These are phyloP conservation scores for Schizosaccharomyces lindneri DNA, from an alignment of 805 yeast species.

Conservation along the genomic window DNA sequence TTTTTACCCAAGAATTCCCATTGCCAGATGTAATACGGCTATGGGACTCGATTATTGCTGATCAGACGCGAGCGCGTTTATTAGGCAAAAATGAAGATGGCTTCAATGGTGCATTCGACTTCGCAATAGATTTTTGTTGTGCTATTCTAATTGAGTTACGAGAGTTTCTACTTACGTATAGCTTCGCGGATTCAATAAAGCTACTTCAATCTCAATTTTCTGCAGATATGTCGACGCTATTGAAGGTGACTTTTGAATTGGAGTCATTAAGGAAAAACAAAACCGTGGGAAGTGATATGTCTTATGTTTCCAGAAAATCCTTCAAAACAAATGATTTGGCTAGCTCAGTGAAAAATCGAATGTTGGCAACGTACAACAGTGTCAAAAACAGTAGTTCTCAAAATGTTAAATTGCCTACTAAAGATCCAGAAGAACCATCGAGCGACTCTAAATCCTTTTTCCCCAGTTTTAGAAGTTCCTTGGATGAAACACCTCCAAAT, in stretches of 20 bases:
- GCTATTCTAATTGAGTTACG: not conserved
- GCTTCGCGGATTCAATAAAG: not conserved
- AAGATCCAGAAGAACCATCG: not conserved
- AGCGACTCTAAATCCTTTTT: not conserved
- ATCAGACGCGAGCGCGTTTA: not conserved
- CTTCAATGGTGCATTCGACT: not conserved
- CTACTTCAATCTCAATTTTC: not conserved
- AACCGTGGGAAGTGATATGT: not conserved
- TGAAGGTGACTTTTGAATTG: not conserved
- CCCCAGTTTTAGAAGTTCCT: not conserved
- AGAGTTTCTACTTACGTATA: not conserved
- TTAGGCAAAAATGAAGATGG: not conserved
- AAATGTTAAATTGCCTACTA: not conserved
- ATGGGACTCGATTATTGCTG: not conserved
- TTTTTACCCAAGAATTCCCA: not conserved
- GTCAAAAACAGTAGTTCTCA: not conserved
- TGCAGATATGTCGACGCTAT: not conserved
- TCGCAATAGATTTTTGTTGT: not conserved
- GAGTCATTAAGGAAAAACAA: not conserved
- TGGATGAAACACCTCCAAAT: not conserved
- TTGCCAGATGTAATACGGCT: constrained; percentile 1
- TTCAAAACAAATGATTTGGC: not conserved
- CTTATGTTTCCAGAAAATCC: not conserved
- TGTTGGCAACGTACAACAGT: not conserved
- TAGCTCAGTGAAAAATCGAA: not conserved